Conservation (phyloP, 2,329 filamentous ascomycete species). For the Cryphonectria radicalis region DNA sequence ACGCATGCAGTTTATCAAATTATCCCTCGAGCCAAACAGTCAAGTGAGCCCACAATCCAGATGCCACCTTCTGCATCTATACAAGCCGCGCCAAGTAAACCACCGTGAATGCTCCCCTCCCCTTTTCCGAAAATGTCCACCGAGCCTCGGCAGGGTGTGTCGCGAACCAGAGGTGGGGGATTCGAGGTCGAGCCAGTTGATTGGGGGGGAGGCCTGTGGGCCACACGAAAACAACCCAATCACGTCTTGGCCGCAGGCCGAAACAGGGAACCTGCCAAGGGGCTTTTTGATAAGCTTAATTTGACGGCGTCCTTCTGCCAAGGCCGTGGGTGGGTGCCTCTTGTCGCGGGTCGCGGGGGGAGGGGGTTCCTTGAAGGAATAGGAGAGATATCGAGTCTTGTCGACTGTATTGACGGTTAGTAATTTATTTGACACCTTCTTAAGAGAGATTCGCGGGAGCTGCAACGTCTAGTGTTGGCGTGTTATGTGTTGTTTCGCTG, state of each 20-base stretch:
- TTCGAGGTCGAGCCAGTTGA: not conserved
- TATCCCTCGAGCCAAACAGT: not conserved
- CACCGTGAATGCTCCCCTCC: not conserved
- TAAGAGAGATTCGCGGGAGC: not conserved
- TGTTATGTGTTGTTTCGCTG: not conserved
- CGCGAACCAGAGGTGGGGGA: not conserved
- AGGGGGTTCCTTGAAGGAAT: not conserved
- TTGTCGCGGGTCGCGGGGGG: not conserved
- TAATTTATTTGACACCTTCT: not conserved
- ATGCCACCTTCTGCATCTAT: slow-evolving; percentile 11
- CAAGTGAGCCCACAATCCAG: not conserved
- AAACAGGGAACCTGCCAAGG: slow-evolving; percentile 6
- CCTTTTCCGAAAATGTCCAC: slow-evolving; percentile 12
- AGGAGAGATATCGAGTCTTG: not conserved
- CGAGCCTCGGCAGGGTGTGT: not conserved
- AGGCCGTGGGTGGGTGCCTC: slow-evolving; percentile 1
- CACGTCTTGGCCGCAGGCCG: not conserved
- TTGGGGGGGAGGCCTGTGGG: not conserved
- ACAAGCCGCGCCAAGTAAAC: slow-evolving; percentile 5
- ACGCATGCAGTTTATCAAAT: not conserved
- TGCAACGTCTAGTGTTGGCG: not conserved
- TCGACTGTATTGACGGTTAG: not conserved
- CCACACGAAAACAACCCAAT: not conserved
- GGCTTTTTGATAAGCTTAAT: slow-evolving; percentile 9
- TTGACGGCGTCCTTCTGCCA: slow-evolving; percentile 11